These are phyloP conservation scores for Xylaria intraflava DNA, from an alignment of 495 filamentous ascomycete genomes.

Conservation along the genomic window DNA sequence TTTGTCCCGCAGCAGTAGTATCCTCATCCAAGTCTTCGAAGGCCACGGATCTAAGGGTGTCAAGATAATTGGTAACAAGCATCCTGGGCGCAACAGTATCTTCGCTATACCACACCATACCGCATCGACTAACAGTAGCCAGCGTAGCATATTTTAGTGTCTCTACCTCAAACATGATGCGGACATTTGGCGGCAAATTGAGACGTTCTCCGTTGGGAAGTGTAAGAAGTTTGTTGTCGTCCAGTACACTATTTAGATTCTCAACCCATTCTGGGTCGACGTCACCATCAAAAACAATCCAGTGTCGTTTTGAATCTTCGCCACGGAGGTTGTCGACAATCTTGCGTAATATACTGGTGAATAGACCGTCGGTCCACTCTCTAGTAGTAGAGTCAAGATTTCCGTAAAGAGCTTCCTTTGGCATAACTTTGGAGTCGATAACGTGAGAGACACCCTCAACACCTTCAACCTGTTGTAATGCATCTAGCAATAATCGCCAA, in stretches of 20 bases:
- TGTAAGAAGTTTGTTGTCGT: constrained; percentile 96
- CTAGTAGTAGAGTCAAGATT: constrained; percentile 91
- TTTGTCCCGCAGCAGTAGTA: constrained; percentile 70
- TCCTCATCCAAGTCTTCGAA: constrained; percentile 97
- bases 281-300: constrained; percentile 98
- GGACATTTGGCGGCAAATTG: constrained; percentile 86
- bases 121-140: constrained; percentile 95
- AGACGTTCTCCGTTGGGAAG: constrained; percentile 96
- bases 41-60: constrained; percentile 66
- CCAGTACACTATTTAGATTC: constrained; percentile 97
- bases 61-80: constrained; percentile 88
- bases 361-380: constrained; percentile 97
- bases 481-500: constrained; percentile 91
- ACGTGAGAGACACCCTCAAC: constrained; percentile 93
- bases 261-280: constrained; percentile 99
- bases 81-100: constrained; percentile 89
- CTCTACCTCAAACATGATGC: constrained; percentile 99
- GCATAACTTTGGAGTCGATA: constrained; percentile 99
- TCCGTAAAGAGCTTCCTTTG: constrained; percentile 93
- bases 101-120: constrained; percentile 99
- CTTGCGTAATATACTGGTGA: constrained; percentile 94
- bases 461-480: constrained; percentile 81
- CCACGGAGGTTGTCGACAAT: constrained; percentile 98
- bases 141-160: constrained; percentile 96
- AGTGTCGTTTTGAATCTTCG: constrained; percentile 92